A percentile compares a stretch with the other conserved stretches of the same genome.
These are phyloP conservation scores for Sporothrix dimorphospora DNA, from an alignment of 2,329 filamentous ascomycete genomes.

Conservation along the genomic window DNA sequence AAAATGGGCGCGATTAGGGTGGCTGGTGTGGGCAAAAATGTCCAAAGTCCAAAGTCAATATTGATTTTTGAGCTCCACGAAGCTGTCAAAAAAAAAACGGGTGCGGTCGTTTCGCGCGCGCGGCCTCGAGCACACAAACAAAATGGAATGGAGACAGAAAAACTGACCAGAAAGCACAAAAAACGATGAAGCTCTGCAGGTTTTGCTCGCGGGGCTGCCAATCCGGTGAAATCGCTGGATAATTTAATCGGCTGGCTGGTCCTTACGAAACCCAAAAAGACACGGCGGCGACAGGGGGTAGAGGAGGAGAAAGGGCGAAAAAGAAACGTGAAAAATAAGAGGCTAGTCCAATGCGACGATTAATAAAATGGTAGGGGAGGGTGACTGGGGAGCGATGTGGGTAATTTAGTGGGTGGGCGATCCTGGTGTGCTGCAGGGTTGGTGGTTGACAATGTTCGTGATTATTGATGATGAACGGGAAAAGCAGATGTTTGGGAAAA, in stretches of 20 bases:
- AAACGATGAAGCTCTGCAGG: constrained; percentile 11
- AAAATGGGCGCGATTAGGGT: not conserved
- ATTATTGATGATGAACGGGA: constrained; percentile 18
- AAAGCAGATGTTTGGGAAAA: not conserved
- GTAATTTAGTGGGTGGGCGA: constrained; percentile 22
- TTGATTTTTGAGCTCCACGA: constrained; percentile 29
- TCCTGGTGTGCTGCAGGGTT: constrained; percentile 17
- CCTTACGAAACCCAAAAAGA: constrained; percentile 24
- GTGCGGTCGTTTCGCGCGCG: not conserved
- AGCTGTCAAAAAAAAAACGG: constrained; percentile 19
- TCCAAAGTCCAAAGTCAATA: constrained; percentile 29
- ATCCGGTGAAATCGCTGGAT: constrained; percentile 17
- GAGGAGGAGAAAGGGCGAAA: constrained; percentile 23
- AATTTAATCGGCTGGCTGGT: constrained; percentile 27
- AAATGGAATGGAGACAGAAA: not conserved
- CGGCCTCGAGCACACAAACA: constrained; percentile 9
- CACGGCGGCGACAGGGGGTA: not conserved
- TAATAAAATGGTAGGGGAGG: constrained; percentile 21
- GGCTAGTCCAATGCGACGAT: constrained; percentile 26
- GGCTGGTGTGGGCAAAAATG: constrained; percentile 20
- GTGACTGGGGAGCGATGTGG: constrained; percentile 14
- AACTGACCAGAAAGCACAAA: not conserved
- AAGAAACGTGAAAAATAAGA: constrained; percentile 24
- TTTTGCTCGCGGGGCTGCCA: constrained; percentile 25
- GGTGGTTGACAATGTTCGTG: constrained; percentile 21